A percentile compares a stretch with the other conserved stretches of the same genome.
Conservation (phyloP, 2,329 filamentous ascomycete genomes). For the Geoglossum cookeanum region DNA sequence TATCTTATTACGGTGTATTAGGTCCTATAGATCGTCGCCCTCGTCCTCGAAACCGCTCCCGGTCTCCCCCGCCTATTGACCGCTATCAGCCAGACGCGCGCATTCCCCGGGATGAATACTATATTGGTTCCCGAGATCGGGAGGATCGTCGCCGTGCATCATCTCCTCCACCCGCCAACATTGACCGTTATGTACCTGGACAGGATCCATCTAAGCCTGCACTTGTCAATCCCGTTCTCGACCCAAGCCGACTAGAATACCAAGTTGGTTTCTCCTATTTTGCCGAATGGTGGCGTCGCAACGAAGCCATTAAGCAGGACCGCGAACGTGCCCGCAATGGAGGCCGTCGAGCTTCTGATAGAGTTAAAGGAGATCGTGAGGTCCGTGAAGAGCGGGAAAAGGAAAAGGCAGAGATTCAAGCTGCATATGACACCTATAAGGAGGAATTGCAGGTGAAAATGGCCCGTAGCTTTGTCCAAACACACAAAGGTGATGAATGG, state of each 20-base stretch:
- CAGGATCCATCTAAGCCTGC: constrained; percentile 37
- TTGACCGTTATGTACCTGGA: constrained; percentile 70
- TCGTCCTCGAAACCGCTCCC: constrained; percentile 40
- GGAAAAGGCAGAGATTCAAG: constrained; percentile 60
- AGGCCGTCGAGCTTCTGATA: constrained; percentile 44
- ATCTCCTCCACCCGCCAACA: constrained; percentile 48
- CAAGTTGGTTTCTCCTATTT: constrained; percentile 77
- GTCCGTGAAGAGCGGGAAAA: constrained; percentile 56
- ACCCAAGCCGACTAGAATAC: constrained; percentile 54
- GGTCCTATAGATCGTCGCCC: constrained; percentile 15
- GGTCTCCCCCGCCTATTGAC: constrained; percentile 53
- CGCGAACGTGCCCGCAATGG: constrained; percentile 53
- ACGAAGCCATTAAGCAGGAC: constrained; percentile 67
- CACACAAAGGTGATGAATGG: constrained; percentile 94
- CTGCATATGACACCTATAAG: constrained; percentile 46
- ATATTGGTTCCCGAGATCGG: constrained; percentile 31
- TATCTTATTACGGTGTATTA: constrained; percentile 1
- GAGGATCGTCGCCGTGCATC: constrained; percentile 44
- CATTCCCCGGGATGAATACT: constrained; percentile 45
- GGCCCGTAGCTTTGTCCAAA: constrained; percentile 74
- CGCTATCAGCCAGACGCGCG: constrained; percentile 49
- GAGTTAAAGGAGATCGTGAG: constrained; percentile 44
- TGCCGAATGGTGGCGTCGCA: constrained; percentile 69
- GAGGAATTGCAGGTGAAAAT: constrained; percentile 48
- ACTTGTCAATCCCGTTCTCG: constrained; percentile 46